These are phyloP conservation scores for Hanseniaspora thailandica DNA, from an alignment of 805 yeast species.

Conservation along the genomic window DNA sequence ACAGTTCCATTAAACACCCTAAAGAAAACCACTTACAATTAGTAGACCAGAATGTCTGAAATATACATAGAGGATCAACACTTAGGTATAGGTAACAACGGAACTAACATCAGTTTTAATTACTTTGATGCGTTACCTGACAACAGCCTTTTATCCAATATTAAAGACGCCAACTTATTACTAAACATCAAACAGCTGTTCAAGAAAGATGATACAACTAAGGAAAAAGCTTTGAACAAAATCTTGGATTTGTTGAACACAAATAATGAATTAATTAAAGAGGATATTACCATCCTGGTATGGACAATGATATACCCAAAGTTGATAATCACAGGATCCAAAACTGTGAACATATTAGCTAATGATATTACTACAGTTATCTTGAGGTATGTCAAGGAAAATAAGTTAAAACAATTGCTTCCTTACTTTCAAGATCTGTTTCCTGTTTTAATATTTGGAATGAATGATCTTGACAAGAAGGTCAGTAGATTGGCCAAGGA, in stretches of 20 bases:
- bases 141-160: constrained; percentile 38
- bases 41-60: neutral
- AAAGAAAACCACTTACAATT: too few relatives aligned
- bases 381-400: constrained; percentile 40
- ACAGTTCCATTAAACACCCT: neutral
- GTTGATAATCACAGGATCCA: constrained; percentile 58
- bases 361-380: constrained; percentile 52
- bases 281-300: constrained; percentile 38
- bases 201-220: constrained; percentile 75
- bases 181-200: constrained; percentile 63
- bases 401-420: constrained; percentile 58
- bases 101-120: constrained; percentile 51
- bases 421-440: constrained; percentile 6
- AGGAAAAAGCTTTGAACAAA: constrained; percentile 64
- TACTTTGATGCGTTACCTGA: constrained; percentile 75
- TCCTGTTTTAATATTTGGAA: constrained; percentile 66
- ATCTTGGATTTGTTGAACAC: constrained; percentile 29
- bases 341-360: constrained; percentile 46
- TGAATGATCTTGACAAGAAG: constrained; percentile 54
- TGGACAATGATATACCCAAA: constrained; percentile 81
- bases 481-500: constrained; percentile 42
- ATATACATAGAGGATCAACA: constrained; percentile 16
- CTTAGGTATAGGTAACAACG: constrained; percentile 32
- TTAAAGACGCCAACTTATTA: constrained; percentile 34
- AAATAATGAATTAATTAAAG: constrained; percentile 34